These are phyloP conservation scores for Apophysomyces ossiformis DNA, from an alignment of 371 early-diverging fungal species.

Conservation along the genomic window DNA sequence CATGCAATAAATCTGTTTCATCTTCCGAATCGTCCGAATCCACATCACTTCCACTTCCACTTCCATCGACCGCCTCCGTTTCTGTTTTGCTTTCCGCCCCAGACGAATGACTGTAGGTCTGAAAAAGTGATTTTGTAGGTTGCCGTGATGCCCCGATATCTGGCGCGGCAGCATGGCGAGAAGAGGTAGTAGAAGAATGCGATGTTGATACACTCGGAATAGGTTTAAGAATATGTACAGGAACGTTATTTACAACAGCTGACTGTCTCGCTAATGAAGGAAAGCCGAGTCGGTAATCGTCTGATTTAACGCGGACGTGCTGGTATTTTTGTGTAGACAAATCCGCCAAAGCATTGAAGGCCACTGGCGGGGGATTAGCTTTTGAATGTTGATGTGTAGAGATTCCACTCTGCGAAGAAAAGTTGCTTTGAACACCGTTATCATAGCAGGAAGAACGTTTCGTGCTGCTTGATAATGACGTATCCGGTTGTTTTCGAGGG, in stretches of 20 bases:
- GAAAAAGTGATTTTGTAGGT: neutral
- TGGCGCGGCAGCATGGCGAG: neutral
- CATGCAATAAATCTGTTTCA: conserved; percentile 27
- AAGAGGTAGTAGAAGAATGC: neutral
- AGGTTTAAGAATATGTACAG: conserved; percentile 21
- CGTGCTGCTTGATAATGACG: neutral
- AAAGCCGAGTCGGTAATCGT: neutral
- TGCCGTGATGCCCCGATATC: neutral
- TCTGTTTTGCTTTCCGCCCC: neutral
- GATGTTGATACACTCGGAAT: conserved; percentile 12
- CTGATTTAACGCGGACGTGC: conserved; percentile 14
- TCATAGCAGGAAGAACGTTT: conserved; percentile 1
- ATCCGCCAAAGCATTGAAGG: conserved; percentile 10
- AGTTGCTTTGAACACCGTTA: neutral
- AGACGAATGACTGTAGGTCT: conserved; percentile 1
- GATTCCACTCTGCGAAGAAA: neutral
- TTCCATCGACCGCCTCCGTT: neutral
- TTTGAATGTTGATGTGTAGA: conserved; percentile 14
- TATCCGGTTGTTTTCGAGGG: neutral
- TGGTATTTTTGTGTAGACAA: conserved; percentile 10
- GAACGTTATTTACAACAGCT: conserved; percentile 6
- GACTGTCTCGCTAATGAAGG: conserved; percentile 7
- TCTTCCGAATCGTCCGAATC: conserved; percentile 33
- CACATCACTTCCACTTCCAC: conserved; percentile 14
- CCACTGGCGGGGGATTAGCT: neutral